Evolutionary conservation across 2,329 filamentous ascomycete species (phyloP).

Genomic region (Trichoderma sp.): DNA sequence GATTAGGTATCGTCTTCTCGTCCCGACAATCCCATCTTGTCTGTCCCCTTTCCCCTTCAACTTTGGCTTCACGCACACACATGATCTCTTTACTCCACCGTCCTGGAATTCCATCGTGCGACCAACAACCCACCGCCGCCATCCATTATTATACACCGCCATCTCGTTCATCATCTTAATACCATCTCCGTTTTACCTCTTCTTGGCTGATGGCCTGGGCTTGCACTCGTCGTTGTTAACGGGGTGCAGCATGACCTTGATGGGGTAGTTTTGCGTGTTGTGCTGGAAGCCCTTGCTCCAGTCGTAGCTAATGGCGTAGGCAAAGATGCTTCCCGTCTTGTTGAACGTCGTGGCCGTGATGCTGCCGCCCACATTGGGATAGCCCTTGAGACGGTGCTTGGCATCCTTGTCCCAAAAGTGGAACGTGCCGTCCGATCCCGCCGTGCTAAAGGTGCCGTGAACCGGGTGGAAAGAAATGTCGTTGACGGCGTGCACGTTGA

Average conservation of each 20-base stretch:
- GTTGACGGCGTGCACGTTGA: conserved; percentile 93
- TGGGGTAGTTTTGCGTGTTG: conserved; percentile 72
- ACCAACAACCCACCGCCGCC: background rate
- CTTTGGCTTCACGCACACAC: background rate
- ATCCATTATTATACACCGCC: conserved; percentile 7
- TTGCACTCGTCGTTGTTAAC: conserved; percentile 63
- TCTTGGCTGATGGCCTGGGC: conserved; percentile 58
- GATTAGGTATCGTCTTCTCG: background rate
- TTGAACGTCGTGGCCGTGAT: conserved; percentile 94
- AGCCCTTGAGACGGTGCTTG: conserved; percentile 87
- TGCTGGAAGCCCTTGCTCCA: conserved; percentile 94
- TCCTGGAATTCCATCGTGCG: background rate
- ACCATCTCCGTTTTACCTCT: conserved; percentile 44
- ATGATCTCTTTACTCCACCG: background rate
- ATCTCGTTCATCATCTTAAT: background rate
- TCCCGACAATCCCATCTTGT: conserved; percentile 10
- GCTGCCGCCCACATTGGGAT: conserved; percentile 76
- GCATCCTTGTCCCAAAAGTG: conserved; percentile 95
- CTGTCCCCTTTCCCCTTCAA: background rate
- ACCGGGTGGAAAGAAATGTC: conserved; percentile 96
- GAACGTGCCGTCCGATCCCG: conserved; percentile 93
- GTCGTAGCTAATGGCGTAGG: conserved; percentile 91
- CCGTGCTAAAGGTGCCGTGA: conserved; percentile 97
- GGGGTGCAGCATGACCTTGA: conserved; percentile 83
- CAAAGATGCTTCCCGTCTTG: conserved; percentile 77